Percentiles rank a stretch among this genome's conserved stretches.
These are phyloP conservation scores for Phyllosticta citriasiana DNA, from an alignment of 2,329 filamentous ascomycete genomes.

Conservation along the genomic window DNA sequence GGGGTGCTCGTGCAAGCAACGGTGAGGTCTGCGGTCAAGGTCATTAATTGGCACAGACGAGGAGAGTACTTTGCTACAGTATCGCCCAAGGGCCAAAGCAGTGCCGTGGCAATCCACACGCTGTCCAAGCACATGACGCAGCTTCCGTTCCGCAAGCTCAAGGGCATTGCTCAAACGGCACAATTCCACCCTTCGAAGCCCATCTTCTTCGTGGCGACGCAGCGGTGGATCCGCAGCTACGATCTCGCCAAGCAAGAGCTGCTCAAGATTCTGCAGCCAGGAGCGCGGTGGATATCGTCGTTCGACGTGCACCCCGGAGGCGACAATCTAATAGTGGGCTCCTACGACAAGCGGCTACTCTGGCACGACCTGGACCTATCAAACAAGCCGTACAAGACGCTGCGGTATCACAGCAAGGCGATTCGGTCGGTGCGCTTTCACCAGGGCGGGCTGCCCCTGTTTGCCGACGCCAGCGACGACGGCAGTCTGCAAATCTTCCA, in stretches of 20 bases:
- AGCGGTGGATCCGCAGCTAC: conserved; percentile 86
- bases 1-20: conserved; percentile 74
- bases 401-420: conserved; percentile 87
- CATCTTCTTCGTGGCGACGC: conserved; percentile 91
- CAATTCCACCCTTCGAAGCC: conserved; percentile 92
- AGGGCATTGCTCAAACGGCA: conserved; percentile 72
- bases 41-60: conserved; percentile 84
- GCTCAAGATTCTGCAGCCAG: conserved; percentile 85
- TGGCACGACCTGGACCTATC: conserved; percentile 97
- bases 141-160: conserved; percentile 74
- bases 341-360: conserved; percentile 84
- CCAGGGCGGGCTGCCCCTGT: conserved; percentile 65
- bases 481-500: conserved; percentile 94
- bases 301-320: conserved; percentile 90
- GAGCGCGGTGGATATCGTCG: conserved; percentile 86
- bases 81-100: conserved; percentile 66
- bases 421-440: conserved; percentile 87
- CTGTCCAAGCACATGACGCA: conserved; percentile 91
- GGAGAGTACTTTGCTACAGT: conserved; percentile 94
- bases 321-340: conserved; percentile 88
- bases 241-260: conserved; percentile 86
- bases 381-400: conserved; percentile 84
- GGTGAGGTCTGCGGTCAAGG: conserved; percentile 71
- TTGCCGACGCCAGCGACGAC: conserved; percentile 92
- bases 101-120: conserved; percentile 87